phyloP scores from a whole-genome alignment of 768 basidiomycete genomes.

The Tulasnella sp. region DNA sequence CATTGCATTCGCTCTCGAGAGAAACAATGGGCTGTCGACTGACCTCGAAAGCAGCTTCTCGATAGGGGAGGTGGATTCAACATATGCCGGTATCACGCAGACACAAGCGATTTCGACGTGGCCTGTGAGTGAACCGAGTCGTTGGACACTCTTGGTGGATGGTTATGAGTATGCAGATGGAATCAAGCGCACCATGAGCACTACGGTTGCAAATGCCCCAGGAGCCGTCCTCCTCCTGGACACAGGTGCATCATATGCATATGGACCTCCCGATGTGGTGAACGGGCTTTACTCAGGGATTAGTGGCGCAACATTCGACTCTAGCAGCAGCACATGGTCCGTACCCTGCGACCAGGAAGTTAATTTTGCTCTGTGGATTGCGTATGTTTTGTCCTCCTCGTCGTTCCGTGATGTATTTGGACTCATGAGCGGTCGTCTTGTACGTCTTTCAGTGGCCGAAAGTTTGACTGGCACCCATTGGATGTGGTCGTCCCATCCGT shows the following conservation, averaged over 20 bases:
- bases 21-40: conserved; percentile 41
- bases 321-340: conserved; percentile 47
- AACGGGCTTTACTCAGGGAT: conserved; percentile 59
- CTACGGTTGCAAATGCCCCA: conserved; percentile 42
- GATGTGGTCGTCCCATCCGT: conserved; percentile 49
- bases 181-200: conserved; percentile 24
- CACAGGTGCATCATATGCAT: conserved; percentile 77
- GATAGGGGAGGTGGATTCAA: conserved; percentile 63
- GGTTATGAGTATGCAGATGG: conserved; percentile 33
- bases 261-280: conserved; percentile 54
- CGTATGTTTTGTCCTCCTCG: conserved; percentile 31
- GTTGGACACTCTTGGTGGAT: conserved; percentile 73
- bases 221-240: conserved; percentile 67
- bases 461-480: conserved; percentile 70
- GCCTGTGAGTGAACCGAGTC: conserved; percentile 48
- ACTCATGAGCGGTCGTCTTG: conserved; percentile 10
- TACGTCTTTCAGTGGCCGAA: conserved; percentile 42
- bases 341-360: conserved; percentile 69
- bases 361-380: conserved; percentile 68
- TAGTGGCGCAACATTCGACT: conserved; percentile 50
- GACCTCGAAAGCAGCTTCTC: conserved; percentile 59
- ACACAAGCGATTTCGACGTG: conserved; percentile 58
- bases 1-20: conserved; percentile 64
- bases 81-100: conserved; percentile 49
- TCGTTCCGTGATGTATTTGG: conserved; percentile 13